A percentile compares a stretch with the other conserved stretches of the same genome.
phyloP scores from a whole-genome alignment of 306 rosid species.

The Acacia confusa region DNA sequence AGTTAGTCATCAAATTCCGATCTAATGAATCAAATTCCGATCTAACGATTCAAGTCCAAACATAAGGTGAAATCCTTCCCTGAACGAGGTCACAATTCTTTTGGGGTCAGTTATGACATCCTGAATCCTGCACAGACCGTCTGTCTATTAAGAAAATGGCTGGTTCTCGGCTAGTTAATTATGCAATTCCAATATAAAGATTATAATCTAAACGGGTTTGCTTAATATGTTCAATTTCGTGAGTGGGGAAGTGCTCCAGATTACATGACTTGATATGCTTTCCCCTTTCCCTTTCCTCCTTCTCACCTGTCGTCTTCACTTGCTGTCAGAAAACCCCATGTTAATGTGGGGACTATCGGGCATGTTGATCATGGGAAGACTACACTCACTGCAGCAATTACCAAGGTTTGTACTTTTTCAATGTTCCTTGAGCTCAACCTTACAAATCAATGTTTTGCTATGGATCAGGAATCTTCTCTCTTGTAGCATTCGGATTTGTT shows the following conservation, averaged over 20 bases:
- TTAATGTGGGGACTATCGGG: slow-evolving; percentile 89
- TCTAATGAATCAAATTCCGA: background rate
- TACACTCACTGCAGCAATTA: slow-evolving; percentile 94
- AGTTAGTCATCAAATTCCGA: background rate
- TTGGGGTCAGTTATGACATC: background rate
- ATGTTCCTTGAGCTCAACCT: background rate
- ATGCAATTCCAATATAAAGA: background rate
- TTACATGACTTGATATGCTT: background rate
- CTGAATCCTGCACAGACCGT: background rate
- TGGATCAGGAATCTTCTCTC: background rate
- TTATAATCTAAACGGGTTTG: background rate
- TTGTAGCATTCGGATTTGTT: slow-evolving; percentile 13
- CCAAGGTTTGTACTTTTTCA: slow-evolving; percentile 60
- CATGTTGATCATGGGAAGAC: slow-evolving; percentile 98
- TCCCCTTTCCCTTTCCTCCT: background rate
- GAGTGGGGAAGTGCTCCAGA: background rate
- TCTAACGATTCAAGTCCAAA: background rate
- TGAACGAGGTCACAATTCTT: background rate
- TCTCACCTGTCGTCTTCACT: background rate
- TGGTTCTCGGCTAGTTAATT: background rate
- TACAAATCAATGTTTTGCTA: background rate
- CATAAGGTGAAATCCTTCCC: background rate
- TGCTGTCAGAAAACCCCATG: slow-evolving; percentile 79
- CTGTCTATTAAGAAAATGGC: background rate
- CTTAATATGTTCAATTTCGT: background rate